Base-by-base conservation (phyloP, 1,284 basidiomycete genomes). In the Pterula multifida region DNA sequence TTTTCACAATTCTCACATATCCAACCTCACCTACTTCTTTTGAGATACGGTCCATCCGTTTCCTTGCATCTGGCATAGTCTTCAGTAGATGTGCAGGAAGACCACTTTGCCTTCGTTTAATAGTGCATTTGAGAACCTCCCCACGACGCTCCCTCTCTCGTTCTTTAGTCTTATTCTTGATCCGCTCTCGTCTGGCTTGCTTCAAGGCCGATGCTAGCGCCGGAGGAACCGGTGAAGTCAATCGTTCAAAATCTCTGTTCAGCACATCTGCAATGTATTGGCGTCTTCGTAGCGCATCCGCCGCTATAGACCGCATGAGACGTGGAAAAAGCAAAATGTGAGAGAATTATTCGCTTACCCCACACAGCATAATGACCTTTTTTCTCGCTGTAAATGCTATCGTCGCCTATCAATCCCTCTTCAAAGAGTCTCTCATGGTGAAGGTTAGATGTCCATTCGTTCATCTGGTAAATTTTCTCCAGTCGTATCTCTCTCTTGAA, bases 91-190 rank as follows among this genome's bases (percentile, higher is more conserved):
- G 76, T 0, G 82, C 74, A 0, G 87, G 85, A 0, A 81, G 79
- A 0, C 75, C 73, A 55, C 73, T 62, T 3, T 69, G 63, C 58
- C 67, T 65, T 24, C 78, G 73, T 48, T 57, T 57, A 11, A 75
- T 56, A 1, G 78, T 78, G n/a, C 66, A 59, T 1, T 57, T 57
- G 3, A 75, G 65, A 19, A 81, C 61, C 57, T 82, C 79, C 0
- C 85, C 87, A 0, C 69, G 67, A 1, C 72, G 68, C 58, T 85
- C 81, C 1, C 81, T 73, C 52, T 69, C 66, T 1, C 65, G 66
- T 58, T 80, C 77, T 2, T 70, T 69, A 1, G 78, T 80, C 63
- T 80, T 81, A 63, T 85, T 83, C 9, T 61, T 65, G 19, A 80
- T 65, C 54, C 76, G 79, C 55, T 75, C 75, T 15, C 66, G 66